Evolutionary conservation across 495 filamentous ascomycete genomes (phyloP).

Genomic region (Mytilinidion resinicola): DNA sequence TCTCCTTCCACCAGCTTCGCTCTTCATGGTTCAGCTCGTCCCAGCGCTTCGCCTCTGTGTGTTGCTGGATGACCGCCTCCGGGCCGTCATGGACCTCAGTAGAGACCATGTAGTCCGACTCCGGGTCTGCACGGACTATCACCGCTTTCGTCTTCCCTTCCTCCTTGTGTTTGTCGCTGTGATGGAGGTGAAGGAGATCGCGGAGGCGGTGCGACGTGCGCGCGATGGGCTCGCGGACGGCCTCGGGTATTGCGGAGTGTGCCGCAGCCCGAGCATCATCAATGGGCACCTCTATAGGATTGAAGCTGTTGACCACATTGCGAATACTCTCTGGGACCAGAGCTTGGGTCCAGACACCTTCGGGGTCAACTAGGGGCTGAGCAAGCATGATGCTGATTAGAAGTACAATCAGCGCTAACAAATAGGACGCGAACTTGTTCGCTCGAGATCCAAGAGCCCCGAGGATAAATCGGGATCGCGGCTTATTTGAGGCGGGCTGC

Average conservation of each 20-base stretch:
- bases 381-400: conserved; percentile 54
- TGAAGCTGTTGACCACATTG: conserved; percentile 28
- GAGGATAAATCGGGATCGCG: conserved; percentile 63
- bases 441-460: conserved; percentile 47
- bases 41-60: conserved; percentile 52
- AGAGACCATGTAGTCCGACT: conserved; percentile 8
- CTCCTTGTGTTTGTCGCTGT: neutral
- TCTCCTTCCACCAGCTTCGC: conserved; percentile 60
- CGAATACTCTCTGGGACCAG: conserved; percentile 40
- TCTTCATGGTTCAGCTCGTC: conserved; percentile 56
- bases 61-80: conserved; percentile 41
- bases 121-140: conserved; percentile 20
- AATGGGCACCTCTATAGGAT: conserved; percentile 7
- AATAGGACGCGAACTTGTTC: conserved; percentile 41
- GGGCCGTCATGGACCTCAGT: conserved; percentile 31
- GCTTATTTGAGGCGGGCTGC: conserved; percentile 41
- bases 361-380: conserved; percentile 62
- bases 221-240: conserved; percentile 5
- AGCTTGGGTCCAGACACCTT: conserved; percentile 51
- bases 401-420: conserved; percentile 46
- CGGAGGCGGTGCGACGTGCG: conserved; percentile 15
- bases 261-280: conserved; percentile 13
- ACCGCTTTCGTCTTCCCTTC: conserved; percentile 8
- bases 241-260: neutral
- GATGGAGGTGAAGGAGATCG: conserved; percentile 22